Conservation (phyloP, 352 stramenopile genomes). For the Globisporangium nagaii region DNA sequence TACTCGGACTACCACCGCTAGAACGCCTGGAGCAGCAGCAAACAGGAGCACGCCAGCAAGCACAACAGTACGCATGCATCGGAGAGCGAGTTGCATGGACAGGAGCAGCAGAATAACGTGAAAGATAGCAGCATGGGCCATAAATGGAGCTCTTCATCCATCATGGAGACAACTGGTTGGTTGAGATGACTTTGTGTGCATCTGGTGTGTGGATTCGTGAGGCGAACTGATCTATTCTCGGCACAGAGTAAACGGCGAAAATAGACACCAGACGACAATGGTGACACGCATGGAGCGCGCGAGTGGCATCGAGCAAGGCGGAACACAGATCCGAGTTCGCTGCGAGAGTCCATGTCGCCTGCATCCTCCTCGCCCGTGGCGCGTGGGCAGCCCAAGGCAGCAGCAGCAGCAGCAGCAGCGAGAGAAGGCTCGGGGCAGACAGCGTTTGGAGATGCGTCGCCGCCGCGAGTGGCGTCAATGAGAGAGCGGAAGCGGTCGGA, state of each 20-base stretch:
- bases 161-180: too few species aligned
- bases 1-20: slow-evolving; percentile 45
- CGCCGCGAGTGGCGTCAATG: slow-evolving; percentile 1
- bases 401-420: background rate
- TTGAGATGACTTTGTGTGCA: too few species aligned
- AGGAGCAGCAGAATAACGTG: background rate
- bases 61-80: background rate
- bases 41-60: background rate
- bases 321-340: background rate
- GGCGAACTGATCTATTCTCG: too few species aligned
- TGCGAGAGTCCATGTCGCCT: background rate
- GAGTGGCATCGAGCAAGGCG: too few species aligned
- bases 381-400: background rate
- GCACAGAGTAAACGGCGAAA: background rate
- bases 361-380: background rate
- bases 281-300: background rate
- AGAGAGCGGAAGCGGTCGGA: background rate
- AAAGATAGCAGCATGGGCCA: too few species aligned
- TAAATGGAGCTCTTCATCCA: too few species aligned
- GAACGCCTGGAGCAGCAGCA: background rate
- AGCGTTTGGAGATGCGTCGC: background rate
- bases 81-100: background rate
- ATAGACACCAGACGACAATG: background rate
- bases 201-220: too few species aligned
- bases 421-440: background rate